Conservation (phyloP, 768 basidiomycete species). For the Baorangia bicolor region DNA sequence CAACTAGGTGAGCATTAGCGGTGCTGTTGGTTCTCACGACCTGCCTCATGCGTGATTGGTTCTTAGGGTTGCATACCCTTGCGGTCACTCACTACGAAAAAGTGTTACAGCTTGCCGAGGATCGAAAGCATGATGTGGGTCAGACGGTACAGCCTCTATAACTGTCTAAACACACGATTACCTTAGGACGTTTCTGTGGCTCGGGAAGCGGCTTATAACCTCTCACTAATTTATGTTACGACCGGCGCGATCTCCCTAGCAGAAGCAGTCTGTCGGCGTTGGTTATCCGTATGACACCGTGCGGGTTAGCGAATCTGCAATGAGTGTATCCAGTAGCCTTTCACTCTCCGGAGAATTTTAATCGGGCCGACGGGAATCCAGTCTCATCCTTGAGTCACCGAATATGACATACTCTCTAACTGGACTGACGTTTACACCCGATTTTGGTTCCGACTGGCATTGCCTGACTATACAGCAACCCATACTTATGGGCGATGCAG, state of each 20-base stretch:
- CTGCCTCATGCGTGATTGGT: conserved; percentile 39
- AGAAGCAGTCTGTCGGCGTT: conserved; percentile 66
- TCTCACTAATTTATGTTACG: conserved; percentile 76
- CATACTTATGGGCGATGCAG: background rate
- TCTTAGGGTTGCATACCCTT: conserved; percentile 76
- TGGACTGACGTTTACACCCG: background rate
- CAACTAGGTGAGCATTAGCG: background rate
- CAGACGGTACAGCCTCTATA: too few species aligned
- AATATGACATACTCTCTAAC: background rate
- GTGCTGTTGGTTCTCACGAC: background rate
- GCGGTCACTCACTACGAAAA: conserved; percentile 84
- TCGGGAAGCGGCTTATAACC: conserved; percentile 42
- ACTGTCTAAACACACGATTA: background rate
- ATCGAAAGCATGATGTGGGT: conserved; percentile 28
- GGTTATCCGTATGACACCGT: conserved; percentile 71
- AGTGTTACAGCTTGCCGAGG: conserved; percentile 63
- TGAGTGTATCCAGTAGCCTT: background rate
- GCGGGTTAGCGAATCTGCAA: background rate
- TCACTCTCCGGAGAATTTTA: background rate
- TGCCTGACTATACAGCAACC: background rate
- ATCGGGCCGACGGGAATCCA: background rate
- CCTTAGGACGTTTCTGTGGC: conserved; percentile 10
- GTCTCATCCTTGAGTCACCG: background rate
- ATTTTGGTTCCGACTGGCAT: background rate
- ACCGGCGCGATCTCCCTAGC: conserved; percentile 76